Conservation (phyloP, 805 yeast species). For the Priceomyces medius region DNA sequence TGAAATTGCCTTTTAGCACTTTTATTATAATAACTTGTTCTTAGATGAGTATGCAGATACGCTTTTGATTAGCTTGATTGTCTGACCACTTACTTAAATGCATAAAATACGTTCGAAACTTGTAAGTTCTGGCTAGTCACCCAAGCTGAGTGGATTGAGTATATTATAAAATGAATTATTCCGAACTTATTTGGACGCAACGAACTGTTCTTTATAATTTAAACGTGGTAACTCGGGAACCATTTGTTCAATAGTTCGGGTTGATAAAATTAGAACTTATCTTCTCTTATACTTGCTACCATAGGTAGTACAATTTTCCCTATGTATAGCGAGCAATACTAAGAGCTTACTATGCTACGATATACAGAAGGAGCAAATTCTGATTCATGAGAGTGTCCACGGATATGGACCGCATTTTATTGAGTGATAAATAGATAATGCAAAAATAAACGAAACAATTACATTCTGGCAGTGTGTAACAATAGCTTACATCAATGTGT, state of each 20-base stretch:
- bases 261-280: slow-evolving; percentile 1
- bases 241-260: not conserved
- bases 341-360: slow-evolving; percentile 12
- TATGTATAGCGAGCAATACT: slow-evolving; percentile 18
- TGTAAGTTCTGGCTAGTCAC: not conserved
- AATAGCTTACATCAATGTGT: slow-evolving; percentile 11
- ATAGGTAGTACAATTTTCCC: slow-evolving; percentile 8
- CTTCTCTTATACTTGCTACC: slow-evolving; percentile 6
- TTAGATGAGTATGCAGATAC: not conserved
- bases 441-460: slow-evolving; percentile 18
- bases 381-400: not conserved
- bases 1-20: slow-evolving; percentile 4
- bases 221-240: not conserved
- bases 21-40: not conserved
- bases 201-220: not conserved
- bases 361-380: slow-evolving; percentile 2
- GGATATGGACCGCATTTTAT: not conserved
- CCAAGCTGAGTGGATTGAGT: not conserved
- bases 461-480: slow-evolving; percentile 17
- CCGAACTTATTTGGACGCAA: not conserved
- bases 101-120: slow-evolving; percentile 10
- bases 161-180: not conserved
- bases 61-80: slow-evolving; percentile 3
- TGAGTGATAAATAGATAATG: slow-evolving; percentile 12
- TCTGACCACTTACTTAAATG: slow-evolving; percentile 13